These are phyloP conservation scores for Epichloe elymi DNA, from an alignment of 2,329 filamentous ascomycete genomes.

Conservation along the genomic window DNA sequence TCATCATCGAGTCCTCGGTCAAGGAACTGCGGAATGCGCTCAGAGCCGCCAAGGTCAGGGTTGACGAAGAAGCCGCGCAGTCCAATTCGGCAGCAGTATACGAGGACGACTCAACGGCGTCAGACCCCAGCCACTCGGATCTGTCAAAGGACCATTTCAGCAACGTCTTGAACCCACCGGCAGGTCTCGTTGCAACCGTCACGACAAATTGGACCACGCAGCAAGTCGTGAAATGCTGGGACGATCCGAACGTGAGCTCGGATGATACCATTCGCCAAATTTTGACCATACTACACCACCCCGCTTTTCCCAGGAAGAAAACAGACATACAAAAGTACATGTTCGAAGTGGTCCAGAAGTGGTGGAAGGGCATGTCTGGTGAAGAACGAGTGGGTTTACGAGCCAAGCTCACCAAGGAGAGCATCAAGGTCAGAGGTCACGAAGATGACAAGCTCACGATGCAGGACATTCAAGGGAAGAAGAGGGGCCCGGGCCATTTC, in stretches of 20 bases:
- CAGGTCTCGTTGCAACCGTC: slow-evolving; percentile 16
- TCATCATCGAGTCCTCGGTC: slow-evolving; percentile 80
- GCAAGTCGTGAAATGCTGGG: slow-evolving; percentile 39
- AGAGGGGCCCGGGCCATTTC: slow-evolving; percentile 13
- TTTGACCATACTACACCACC: slow-evolving; percentile 71
- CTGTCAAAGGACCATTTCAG: slow-evolving; percentile 71
- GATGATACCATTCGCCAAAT: slow-evolving; percentile 67
- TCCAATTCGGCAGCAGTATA: slow-evolving; percentile 44
- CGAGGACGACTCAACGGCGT: slow-evolving; percentile 58
- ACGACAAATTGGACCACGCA: slow-evolving; percentile 17
- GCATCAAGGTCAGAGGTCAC: slow-evolving; percentile 13
- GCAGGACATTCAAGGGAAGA: slow-evolving; percentile 12
- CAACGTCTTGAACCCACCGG: slow-evolving; percentile 40
- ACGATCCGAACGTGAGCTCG: slow-evolving; percentile 53
- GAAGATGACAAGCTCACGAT: slow-evolving; percentile 16
- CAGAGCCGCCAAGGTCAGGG: slow-evolving; percentile 25
- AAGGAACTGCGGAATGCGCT: slow-evolving; percentile 65
- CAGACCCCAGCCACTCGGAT: slow-evolving; percentile 64
- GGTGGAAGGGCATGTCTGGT: slow-evolving; percentile 43
- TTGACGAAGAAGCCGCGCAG: slow-evolving; percentile 28
- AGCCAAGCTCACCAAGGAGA: slow-evolving; percentile 14
- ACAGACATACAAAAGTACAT: slow-evolving; percentile 69
- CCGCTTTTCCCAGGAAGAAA: slow-evolving; percentile 57
- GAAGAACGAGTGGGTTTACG: slow-evolving; percentile 12
- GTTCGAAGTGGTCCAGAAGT: slow-evolving; percentile 66